Evolutionary conservation across 441 rosid genomes (phyloP), one percentile per base, ranked within the genome.

Genomic region (Gossypium schwendimanii): DNA sequence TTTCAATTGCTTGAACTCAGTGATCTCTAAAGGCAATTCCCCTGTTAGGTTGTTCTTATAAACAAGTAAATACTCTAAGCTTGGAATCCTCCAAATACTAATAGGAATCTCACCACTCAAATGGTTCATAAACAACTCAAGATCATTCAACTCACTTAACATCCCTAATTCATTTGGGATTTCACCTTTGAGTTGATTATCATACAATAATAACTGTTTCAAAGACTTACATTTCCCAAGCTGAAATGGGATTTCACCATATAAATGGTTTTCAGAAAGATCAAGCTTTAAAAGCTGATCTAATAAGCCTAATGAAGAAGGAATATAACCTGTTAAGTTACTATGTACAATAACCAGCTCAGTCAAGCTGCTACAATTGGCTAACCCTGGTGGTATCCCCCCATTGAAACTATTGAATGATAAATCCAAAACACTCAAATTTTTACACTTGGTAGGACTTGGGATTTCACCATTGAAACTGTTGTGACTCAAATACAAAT

Each of bases 171-270:
- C 91, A 49, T 9, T 17, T 0, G 93, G 98, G 77, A 93, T 83
- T 78, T 79, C 76, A 4, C 94, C 98, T 69, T 87, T 83, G 21
- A 93, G 89, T 63, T 84, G 86, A 81, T 93, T 93, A 1, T 62
- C 2, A 58, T 83, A 72, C 61, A 85, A 68, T 55, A 24, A 76
- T 62, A 93, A 77, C 28, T 15, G 53, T 8, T 21, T 33, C 80
- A 93, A 78, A 73, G 89, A 85, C 81, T 83, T 83, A 81, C 98
- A 91, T 47, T 82, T 84, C 55, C 93, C 97, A 0, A 93, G 84
- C 76, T 86, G 85, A 5, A 71, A 77, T 26, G 97, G 98, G 49
- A 93, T 87, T 59, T 64, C 77, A 28, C 94, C 96, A 3, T 88
- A 87, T 78, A 91, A 81, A 12, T 5, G 70, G 79, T 93, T 93